Percentiles rank a stretch among this genome's conserved stretches.
These are phyloP conservation scores for Metschnikowia hibisci DNA, from an alignment of 805 yeast genomes.

Conservation along the genomic window DNA sequence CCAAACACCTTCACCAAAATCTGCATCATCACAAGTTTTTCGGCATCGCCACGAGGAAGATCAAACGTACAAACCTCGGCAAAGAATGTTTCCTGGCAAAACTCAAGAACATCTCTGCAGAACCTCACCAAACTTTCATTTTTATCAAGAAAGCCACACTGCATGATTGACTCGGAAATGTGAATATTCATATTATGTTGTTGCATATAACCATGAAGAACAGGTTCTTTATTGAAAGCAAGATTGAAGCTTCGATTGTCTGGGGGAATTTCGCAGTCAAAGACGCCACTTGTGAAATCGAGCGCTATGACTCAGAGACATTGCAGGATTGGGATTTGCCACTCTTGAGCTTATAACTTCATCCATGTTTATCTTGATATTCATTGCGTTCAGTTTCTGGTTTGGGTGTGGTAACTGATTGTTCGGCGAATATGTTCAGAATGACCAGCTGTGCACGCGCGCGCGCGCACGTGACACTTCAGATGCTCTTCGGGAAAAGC, in stretches of 20 bases:
- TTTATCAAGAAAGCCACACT: neutral
- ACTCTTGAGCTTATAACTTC: neutral
- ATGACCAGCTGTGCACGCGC: neutral
- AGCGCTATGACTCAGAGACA: neutral
- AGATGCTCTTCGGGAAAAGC: slow-evolving; percentile 3
- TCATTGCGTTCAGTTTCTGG: neutral
- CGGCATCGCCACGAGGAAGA: slow-evolving; percentile 7
- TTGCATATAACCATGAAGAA: neutral
- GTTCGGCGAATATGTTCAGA: neutral
- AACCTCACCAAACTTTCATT: neutral
- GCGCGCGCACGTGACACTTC: slow-evolving; percentile 1
- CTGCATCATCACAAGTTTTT: slow-evolving; percentile 3
- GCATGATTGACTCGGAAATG: neutral
- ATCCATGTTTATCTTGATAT: neutral
- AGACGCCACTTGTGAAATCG: slow-evolving; percentile 22
- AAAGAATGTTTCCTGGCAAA: neutral
- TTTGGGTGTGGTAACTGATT: neutral
- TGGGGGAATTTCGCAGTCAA: slow-evolving; percentile 26
- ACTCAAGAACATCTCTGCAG: slow-evolving; percentile 3
- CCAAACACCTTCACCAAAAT: slow-evolving; percentile 6
- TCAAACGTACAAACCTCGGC: slow-evolving; percentile 3
- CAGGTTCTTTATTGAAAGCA: neutral
- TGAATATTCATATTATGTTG: neutral
- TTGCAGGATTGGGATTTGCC: neutral
- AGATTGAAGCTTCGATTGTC: slow-evolving; percentile 1